These are phyloP conservation scores for Artemisia tridentata DNA, from an alignment of 129 eudicot genomes.

Conservation along the genomic window DNA sequence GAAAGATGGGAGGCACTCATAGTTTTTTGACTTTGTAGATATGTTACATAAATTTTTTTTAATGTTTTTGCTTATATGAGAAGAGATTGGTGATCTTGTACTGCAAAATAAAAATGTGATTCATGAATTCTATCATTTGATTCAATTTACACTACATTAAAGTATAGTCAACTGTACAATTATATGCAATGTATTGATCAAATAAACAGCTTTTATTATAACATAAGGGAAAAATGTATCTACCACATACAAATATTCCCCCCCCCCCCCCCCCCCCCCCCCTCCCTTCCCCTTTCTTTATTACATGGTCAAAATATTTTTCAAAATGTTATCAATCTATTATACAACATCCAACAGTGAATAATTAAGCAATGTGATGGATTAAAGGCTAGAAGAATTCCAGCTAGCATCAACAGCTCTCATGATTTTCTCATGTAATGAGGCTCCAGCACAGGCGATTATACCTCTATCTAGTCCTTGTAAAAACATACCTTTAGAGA, in stretches of 20 bases:
- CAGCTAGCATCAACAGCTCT: constrained; percentile 92
- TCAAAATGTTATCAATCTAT: constrained; percentile 5
- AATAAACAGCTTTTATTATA: neutral
- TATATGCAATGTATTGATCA: neutral
- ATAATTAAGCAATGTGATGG: neutral
- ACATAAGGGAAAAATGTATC: constrained; percentile 5
- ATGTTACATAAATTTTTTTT: constrained; percentile 11
- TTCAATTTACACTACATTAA: neutral
- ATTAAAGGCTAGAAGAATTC: constrained; percentile 82
- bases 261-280: too few relatives aligned
- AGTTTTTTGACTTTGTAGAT: constrained; percentile 28
- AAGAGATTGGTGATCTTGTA: neutral
- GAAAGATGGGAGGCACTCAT: neutral
- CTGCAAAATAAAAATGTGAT: neutral
- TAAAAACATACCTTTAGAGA: constrained; percentile 71
- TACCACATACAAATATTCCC: neutral
- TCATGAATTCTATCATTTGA: neutral
- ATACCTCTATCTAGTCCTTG: constrained; percentile 90
- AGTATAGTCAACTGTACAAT: too few relatives aligned
- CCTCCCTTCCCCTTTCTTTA: constrained; percentile 9
- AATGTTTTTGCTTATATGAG: constrained; percentile 15
- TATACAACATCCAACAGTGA: constrained; percentile 23
- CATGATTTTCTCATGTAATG: constrained; percentile 67
- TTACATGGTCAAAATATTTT: constrained; percentile 6
- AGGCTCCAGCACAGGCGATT: constrained; percentile 75